A percentile compares a stretch with the other conserved stretches of the same genome.
Conservation (phyloP, 2,329 filamentous ascomycete species). For the Phialophora verrucosa region DNA sequence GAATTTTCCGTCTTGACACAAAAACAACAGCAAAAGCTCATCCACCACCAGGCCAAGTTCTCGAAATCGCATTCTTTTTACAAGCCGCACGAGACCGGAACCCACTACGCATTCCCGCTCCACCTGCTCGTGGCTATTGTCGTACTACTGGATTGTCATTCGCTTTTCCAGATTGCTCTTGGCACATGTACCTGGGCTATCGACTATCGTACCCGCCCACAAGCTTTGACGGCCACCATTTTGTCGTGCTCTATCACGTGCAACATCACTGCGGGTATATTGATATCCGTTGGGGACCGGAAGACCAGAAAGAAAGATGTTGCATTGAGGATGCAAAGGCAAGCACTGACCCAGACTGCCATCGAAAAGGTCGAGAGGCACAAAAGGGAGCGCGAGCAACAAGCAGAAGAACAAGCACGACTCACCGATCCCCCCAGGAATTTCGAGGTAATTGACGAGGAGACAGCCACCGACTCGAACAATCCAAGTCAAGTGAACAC, state of each 20-base stretch:
- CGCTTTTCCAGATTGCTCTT: slow-evolving; percentile 77
- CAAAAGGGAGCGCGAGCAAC: slow-evolving; percentile 31
- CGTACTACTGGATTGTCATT: slow-evolving; percentile 79
- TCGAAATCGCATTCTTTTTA: slow-evolving; percentile 86
- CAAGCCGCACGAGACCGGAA: slow-evolving; percentile 83
- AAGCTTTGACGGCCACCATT: slow-evolving; percentile 78
- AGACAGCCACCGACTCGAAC: slow-evolving; percentile 20
- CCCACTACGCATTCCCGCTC: slow-evolving; percentile 79
- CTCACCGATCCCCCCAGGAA: slow-evolving; percentile 16
- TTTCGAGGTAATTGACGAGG: slow-evolving; percentile 36
- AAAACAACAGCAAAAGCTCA: slow-evolving; percentile 70
- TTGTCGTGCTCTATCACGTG: slow-evolving; percentile 78
- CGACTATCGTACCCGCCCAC: slow-evolving; percentile 69
- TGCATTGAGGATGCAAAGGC: slow-evolving; percentile 74
- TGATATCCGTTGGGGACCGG: slow-evolving; percentile 78
- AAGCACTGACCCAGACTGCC: slow-evolving; percentile 72
- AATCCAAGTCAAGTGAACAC: slow-evolving; percentile 17
- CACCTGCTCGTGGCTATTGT: slow-evolving; percentile 76
- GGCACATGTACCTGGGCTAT: slow-evolving; percentile 81
- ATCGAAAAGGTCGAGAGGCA: slow-evolving; percentile 55
- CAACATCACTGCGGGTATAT: slow-evolving; percentile 76
- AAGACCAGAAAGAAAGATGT: slow-evolving; percentile 86
- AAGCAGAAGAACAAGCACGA: slow-evolving; percentile 8
- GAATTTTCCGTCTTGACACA: slow-evolving; percentile 42
- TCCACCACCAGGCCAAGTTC: slow-evolving; percentile 80